Evolutionary conservation across 257 asterid species (phyloP).

Genomic region (Ophiorrhiza pumila): DNA sequence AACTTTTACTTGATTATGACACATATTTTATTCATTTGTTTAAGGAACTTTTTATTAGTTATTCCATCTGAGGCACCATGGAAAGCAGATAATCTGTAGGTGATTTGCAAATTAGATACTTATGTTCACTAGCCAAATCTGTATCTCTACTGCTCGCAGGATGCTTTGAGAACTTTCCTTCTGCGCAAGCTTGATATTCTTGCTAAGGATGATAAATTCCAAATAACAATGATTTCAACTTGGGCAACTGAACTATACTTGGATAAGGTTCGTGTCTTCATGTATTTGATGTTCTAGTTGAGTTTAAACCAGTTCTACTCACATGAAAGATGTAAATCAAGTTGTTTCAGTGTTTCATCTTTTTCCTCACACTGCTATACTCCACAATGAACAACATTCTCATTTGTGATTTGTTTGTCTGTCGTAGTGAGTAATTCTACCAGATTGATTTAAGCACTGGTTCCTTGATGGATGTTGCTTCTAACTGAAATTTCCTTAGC

Average conservation of each 20-base stretch:
- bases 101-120: neutral
- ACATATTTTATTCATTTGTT: neutral
- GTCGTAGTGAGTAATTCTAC: neutral
- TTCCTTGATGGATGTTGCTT: neutral
- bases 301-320: neutral
- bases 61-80: no score
- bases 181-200: constrained; percentile 91
- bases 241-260: constrained; percentile 93
- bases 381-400: neutral
- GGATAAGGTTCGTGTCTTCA: constrained; percentile 64
- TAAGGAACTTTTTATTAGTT: neutral
- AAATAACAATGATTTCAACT: constrained; percentile 94
- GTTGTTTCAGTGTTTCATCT: neutral
- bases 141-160: constrained; percentile 49
- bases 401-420: neutral
- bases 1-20: neutral
- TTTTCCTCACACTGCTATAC: neutral
- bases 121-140: neutral
- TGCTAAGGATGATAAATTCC: constrained; percentile 89
- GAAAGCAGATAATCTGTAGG: neutral
- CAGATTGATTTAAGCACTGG: neutral
- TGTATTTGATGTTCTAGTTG: neutral
- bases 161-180: constrained; percentile 90
- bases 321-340: neutral
- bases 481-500: neutral